phyloP scores from a whole-genome alignment of 2,329 filamentous ascomycete genomes.

The Cladosporium sp. region DNA sequence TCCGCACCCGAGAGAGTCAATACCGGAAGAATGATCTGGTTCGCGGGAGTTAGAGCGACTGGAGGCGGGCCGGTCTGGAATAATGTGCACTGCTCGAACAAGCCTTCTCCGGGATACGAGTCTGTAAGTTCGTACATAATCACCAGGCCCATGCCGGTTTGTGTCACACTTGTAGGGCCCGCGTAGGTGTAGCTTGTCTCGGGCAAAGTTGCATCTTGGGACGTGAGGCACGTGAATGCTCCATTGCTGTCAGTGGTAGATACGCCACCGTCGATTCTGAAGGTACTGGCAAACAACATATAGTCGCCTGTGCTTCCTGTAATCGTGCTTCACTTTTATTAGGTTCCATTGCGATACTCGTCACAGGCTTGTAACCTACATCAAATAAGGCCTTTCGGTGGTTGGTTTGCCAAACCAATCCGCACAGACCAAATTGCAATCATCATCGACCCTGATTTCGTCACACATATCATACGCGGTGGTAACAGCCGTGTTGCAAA shows the following conservation, averaged over 20 bases:
- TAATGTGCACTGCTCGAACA: slow-evolving; percentile 6
- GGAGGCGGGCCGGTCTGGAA: neutral
- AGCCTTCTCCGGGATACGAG: neutral
- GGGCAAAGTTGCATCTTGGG: neutral
- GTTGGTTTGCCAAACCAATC: neutral
- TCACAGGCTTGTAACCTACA: neutral
- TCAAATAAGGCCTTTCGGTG: neutral
- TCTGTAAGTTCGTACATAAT: neutral
- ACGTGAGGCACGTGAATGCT: neutral
- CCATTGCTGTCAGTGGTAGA: slow-evolving; percentile 10
- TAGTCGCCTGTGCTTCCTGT: neutral
- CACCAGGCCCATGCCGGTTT: neutral
- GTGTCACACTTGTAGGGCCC: slow-evolving; percentile 1
- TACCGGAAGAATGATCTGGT: neutral
- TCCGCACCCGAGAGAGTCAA: neutral
- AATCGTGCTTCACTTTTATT: neutral
- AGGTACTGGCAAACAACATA: neutral
- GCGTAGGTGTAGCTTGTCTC: neutral
- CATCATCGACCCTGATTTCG: neutral
- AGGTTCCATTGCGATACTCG: neutral
- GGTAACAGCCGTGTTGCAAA: neutral
- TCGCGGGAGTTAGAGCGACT: neutral
- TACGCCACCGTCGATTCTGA: neutral
- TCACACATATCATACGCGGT: neutral
- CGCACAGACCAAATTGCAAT: slow-evolving; percentile 7